A percentile compares a stretch with the other conserved stretches of the same genome.
Conservation (phyloP, 208 protist genomes). For the Trypanosoma rangeli region DNA sequence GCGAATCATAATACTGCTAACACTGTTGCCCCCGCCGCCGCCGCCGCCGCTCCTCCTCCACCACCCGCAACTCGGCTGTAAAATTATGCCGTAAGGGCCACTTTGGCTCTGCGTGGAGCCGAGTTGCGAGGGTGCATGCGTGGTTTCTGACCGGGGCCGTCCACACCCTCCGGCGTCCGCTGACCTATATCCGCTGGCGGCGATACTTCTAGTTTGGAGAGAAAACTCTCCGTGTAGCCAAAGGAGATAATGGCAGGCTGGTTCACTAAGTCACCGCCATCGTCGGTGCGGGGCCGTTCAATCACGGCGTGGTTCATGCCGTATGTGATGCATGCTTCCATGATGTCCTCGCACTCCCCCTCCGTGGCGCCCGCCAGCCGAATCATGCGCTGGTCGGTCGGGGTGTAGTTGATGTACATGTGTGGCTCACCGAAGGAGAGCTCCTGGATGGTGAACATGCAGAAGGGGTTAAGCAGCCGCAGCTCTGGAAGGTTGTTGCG, state of each 20-base stretch:
- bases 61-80: neutral
- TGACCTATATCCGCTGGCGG: slow-evolving; percentile 86
- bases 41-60: neutral
- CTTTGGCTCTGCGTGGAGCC: slow-evolving; percentile 36
- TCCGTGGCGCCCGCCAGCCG: slow-evolving; percentile 86
- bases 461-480: slow-evolving; percentile 88
- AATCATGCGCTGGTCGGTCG: slow-evolving; percentile 87
- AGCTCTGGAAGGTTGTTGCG: slow-evolving; percentile 90
- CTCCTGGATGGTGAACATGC: slow-evolving; percentile 89
- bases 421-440: slow-evolving; percentile 89
- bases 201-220: slow-evolving; percentile 79
- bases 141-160: slow-evolving; percentile 88
- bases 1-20: neutral
- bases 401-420: slow-evolving; percentile 91
- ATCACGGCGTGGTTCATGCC: slow-evolving; percentile 89
- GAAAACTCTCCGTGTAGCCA: slow-evolving; percentile 88
- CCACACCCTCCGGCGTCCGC: slow-evolving; percentile 79
- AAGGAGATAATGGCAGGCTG: slow-evolving; percentile 87
- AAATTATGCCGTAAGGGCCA: no score
- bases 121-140: slow-evolving; percentile 81
- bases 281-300: slow-evolving; percentile 79
- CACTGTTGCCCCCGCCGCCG: neutral
- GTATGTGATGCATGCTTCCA: slow-evolving; percentile 90
- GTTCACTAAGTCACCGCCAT: slow-evolving; percentile 88
- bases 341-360: slow-evolving; percentile 90